These are phyloP conservation scores for Raphanus raphanistrum DNA, from an alignment of 345 rosid genomes.

Conservation along the genomic window DNA sequence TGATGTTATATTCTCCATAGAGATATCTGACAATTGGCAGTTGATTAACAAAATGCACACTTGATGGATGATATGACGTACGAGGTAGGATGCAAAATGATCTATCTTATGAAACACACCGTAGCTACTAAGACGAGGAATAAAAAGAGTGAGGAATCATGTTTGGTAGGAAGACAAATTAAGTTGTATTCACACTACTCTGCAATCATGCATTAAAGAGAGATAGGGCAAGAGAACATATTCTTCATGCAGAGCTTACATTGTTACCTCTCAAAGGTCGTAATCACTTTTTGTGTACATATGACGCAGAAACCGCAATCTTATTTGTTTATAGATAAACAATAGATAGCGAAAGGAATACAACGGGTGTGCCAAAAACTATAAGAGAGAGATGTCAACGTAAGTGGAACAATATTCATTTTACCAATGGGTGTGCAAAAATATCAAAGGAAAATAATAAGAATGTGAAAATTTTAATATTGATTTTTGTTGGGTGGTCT, in stretches of 20 bases:
- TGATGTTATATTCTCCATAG: background rate
- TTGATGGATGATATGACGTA: conserved; percentile 7
- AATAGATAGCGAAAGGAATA: conserved; percentile 34
- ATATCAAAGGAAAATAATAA: conserved; percentile 1
- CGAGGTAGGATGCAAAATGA: conserved; percentile 24
- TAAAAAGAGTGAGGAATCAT: conserved; percentile 21
- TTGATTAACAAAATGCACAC: background rate
- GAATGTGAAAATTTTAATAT: background rate
- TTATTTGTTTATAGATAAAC: conserved; percentile 19
- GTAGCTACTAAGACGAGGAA: conserved; percentile 12
- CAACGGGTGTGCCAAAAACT: background rate
- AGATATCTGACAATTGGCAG: background rate
- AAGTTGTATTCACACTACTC: conserved; percentile 12
- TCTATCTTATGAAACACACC: background rate
- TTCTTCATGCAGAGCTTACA: conserved; percentile 15
- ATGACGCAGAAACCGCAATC: conserved; percentile 33
- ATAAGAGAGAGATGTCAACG: conserved; percentile 26
- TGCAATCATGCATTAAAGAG: background rate
- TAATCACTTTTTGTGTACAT: conserved; percentile 29
- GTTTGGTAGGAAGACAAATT: conserved; percentile 27
- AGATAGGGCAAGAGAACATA: conserved; percentile 22
- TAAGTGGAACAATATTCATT: conserved; percentile 24
- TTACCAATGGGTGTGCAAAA: conserved; percentile 26
- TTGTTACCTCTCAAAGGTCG: conserved; percentile 24
- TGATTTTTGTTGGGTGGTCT: conserved; percentile 7